These are phyloP conservation scores for Phytophthora idaei DNA, from an alignment of 352 stramenopile genomes.

Conservation along the genomic window DNA sequence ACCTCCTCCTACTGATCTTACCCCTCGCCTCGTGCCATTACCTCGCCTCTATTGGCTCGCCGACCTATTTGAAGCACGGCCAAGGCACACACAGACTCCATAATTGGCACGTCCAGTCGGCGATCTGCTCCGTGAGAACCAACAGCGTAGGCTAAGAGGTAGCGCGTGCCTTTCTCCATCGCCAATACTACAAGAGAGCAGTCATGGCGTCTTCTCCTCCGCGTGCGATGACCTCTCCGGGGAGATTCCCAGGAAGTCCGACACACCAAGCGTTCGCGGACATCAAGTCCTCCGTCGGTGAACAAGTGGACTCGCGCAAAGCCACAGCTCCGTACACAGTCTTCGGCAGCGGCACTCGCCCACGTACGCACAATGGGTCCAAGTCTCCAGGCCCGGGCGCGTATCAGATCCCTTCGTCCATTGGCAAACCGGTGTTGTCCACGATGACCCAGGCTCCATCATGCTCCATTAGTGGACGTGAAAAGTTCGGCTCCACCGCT, in stretches of 20 bases:
- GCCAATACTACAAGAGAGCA: background rate
- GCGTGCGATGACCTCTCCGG: slow-evolving; percentile 37
- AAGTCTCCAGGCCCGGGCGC: slow-evolving; percentile 69
- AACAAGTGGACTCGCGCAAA: slow-evolving; percentile 80
- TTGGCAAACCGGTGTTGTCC: slow-evolving; percentile 72
- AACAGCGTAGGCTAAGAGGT: slow-evolving; percentile 4
- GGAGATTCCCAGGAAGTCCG: slow-evolving; percentile 40
- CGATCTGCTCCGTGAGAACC: slow-evolving; percentile 13
- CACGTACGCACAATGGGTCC: slow-evolving; percentile 48
- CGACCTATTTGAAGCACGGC: slow-evolving; percentile 26
- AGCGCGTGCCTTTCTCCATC: background rate
- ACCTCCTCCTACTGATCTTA: slow-evolving; percentile 13
- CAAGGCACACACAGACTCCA: background rate
- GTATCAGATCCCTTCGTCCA: slow-evolving; percentile 76
- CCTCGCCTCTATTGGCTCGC: slow-evolving; percentile 10
- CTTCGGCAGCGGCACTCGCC: slow-evolving; percentile 69
- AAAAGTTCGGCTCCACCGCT: slow-evolving; percentile 79
- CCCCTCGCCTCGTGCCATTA: background rate
- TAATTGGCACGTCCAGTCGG: slow-evolving; percentile 5
- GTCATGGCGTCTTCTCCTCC: slow-evolving; percentile 43
- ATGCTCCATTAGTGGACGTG: slow-evolving; percentile 73
- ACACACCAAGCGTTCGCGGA: slow-evolving; percentile 49
- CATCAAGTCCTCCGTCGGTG: slow-evolving; percentile 72
- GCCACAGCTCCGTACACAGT: slow-evolving; percentile 63
- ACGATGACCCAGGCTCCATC: slow-evolving; percentile 61